phyloP scores from a whole-genome alignment of 2,329 filamentous ascomycete species.

The Periglandula ipomoeae region DNA sequence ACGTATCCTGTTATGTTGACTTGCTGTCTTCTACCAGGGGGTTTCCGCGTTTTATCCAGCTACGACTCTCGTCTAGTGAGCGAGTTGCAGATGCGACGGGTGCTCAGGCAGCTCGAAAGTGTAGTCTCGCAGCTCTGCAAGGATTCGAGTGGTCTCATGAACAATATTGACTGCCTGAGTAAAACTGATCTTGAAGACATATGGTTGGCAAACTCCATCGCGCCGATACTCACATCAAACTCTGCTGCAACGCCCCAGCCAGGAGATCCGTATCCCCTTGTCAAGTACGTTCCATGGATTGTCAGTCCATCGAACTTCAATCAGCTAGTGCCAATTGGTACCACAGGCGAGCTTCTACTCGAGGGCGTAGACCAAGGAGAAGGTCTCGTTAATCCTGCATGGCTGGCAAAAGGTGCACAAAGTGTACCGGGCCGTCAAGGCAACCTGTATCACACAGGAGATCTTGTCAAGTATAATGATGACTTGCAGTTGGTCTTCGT shows the following conservation, averaged over 20 bases:
- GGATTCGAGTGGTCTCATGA: constrained; percentile 20
- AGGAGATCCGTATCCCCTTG: constrained; percentile 15
- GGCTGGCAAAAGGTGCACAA: constrained; percentile 12
- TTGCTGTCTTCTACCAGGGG: neutral
- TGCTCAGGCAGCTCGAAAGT: constrained; percentile 32
- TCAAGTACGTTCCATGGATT: constrained; percentile 19
- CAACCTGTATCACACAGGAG: constrained; percentile 16
- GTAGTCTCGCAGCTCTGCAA: constrained; percentile 39
- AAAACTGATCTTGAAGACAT: constrained; percentile 28
- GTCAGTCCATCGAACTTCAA: constrained; percentile 16
- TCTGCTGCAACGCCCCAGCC: constrained; percentile 11
- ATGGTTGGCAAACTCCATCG: constrained; percentile 17
- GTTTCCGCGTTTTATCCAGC: neutral
- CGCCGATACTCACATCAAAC: constrained; percentile 10
- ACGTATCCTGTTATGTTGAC: constrained; percentile 2
- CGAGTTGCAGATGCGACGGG: neutral
- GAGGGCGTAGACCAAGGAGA: constrained; percentile 17
- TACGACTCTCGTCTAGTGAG: constrained; percentile 2
- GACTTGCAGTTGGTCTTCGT: constrained; percentile 16
- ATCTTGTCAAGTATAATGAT: constrained; percentile 17
- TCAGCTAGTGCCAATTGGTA: constrained; percentile 21
- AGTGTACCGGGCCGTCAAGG: constrained; percentile 13
- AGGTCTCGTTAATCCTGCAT: constrained; percentile 13
- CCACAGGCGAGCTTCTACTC: constrained; percentile 27
- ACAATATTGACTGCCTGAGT: constrained; percentile 25